Base-by-base conservation (phyloP, 345 rosid genomes). In the Melastoma malabathricum region DNA sequence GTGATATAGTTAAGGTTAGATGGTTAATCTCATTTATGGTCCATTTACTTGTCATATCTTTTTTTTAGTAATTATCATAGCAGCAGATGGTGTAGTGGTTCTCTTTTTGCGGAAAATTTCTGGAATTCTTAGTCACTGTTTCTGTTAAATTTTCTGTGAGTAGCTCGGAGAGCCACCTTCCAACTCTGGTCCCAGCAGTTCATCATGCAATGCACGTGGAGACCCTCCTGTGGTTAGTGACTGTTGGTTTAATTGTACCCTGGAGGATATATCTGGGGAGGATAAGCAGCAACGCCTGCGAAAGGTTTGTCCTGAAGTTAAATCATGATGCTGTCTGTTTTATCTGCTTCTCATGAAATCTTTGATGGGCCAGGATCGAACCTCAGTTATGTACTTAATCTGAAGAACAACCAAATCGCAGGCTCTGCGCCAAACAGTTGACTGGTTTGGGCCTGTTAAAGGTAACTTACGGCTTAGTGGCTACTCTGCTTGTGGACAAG, bases 401-500 rank as follows among this genome's bases (percentile, higher is more conserved):
- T 41, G 29, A 50, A 17, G 25, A 23, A 59, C 41, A 25, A 41
- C 50, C 18, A 43, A 23, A 31, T 80, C 31, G 63, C 68, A 92
- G 98, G 98, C 98, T 67, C 68, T 92, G 43, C 95, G 86, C 63
- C 95, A 87, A 73, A 84, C 95, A 14, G 95, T 90, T 46, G 75
- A 75, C 68, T 92, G 97, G 98, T 87, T 92, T 61, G 70, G 73
- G 72, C 94, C 98, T 61, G 98, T 92, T 48, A 92, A 81, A 65
- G 98, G 98, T 59, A 82, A 84, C 62, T 72, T 92, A 71, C 84
- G 94, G 55, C 71, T 92, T 56, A 92, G 98, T 79, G 98, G 98
- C 63, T 92, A 92, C 63, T 92, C 98, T 54, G 98, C 98, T 1
- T 92, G 98, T 65, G 98, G 98, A 20, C 98, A 92, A 73, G 98